Evolutionary conservation across 1,284 basidiomycete species (phyloP).

Genomic region (Austroboletus novae-zelandiae): DNA sequence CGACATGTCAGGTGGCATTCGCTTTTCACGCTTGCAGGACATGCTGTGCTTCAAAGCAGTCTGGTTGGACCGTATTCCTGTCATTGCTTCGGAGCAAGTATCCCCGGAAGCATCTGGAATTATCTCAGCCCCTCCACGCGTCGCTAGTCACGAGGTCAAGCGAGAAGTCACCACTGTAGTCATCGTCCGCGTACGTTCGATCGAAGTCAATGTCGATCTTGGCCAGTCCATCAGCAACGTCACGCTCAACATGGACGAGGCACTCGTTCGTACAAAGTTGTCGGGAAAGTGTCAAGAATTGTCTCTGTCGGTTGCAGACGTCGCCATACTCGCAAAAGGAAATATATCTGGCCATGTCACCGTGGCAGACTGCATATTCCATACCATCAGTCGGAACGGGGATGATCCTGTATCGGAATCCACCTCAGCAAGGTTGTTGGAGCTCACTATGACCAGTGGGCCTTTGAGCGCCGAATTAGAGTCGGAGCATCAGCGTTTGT

Average conservation of each 20-base stretch:
- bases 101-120: conserved; percentile 24
- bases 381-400: conserved; percentile 63
- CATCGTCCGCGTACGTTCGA: conserved; percentile 67
- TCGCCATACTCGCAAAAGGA: conserved; percentile 64
- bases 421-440: conserved; percentile 55
- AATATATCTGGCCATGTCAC: conserved; percentile 71
- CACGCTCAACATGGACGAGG: conserved; percentile 61
- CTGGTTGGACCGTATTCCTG: conserved; percentile 82
- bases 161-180: conserved; percentile 58
- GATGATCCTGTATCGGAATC: conserved; percentile 31
- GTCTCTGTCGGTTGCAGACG: conserved; percentile 62
- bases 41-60: conserved; percentile 88
- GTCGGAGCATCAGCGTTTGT: conserved; percentile 73
- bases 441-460: conserved; percentile 75
- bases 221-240: conserved; percentile 72
- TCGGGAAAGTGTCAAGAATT: conserved; percentile 58
- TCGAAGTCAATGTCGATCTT: conserved; percentile 74
- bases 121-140: conserved; percentile 10
- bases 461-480: conserved; percentile 65
- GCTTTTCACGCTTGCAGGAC: conserved; percentile 81
- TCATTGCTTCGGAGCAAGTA: conserved; percentile 52
- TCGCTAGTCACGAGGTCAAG: conserved; percentile 26
- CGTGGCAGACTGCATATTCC: conserved; percentile 74
- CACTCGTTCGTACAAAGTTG: conserved; percentile 59
- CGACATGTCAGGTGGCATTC: conserved; percentile 69